These are phyloP conservation scores for Picea sitchensis DNA, from an alignment of 75 land plant species.

Conservation along the genomic window DNA sequence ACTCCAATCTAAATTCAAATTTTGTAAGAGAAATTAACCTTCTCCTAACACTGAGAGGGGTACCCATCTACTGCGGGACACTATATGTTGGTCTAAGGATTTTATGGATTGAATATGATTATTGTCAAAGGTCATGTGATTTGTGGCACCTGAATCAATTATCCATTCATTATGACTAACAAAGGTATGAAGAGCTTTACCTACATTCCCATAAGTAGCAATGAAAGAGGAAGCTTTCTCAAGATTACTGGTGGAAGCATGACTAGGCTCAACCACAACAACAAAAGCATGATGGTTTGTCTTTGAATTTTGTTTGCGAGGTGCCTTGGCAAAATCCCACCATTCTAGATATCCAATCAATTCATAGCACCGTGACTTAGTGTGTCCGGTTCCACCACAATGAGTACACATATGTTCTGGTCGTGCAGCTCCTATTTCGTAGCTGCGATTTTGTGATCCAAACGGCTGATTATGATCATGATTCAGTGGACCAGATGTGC, in stretches of 20 bases:
- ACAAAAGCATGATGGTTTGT: background rate
- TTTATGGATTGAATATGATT: background rate
- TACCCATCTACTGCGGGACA: background rate
- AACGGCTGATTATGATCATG: background rate
- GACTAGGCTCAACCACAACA: no score
- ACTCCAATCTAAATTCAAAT: no score
- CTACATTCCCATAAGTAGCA: constrained; percentile 12
- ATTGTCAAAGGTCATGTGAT: background rate
- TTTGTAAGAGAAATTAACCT: no score
- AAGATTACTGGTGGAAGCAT: no score
- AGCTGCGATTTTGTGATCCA: no score
- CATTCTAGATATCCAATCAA: constrained; percentile 23
- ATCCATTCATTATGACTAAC: background rate
- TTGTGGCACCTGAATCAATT: background rate
- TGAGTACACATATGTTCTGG: background rate
- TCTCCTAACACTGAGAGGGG: background rate
- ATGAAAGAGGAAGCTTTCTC: constrained; percentile 1
- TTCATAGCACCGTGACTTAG: constrained; percentile 13
- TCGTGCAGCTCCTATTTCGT: no score
- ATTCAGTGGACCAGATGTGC: constrained; percentile 4
- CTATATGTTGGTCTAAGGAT: background rate
- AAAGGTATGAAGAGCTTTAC: constrained; percentile 12
- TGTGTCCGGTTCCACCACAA: constrained; percentile 16
- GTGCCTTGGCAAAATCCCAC: constrained; percentile 17
- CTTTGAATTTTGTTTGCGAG: constrained; percentile 13